Evolutionary conservation across 2,329 filamentous ascomycete genomes (phyloP).

Genomic region (Aaosphaeria arxii): DNA sequence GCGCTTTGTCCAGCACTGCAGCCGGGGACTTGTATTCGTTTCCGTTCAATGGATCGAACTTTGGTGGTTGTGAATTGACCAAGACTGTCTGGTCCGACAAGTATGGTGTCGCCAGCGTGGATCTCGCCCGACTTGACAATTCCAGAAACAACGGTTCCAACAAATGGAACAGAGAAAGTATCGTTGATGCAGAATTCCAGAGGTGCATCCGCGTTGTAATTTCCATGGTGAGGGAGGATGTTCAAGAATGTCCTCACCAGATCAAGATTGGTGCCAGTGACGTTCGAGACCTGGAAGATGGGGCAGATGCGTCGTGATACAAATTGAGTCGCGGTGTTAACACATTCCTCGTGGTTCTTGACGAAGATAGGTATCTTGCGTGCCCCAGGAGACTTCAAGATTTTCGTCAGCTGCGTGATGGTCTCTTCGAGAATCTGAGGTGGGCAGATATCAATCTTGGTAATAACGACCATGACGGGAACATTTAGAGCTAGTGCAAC

Average conservation of each 20-base stretch:
- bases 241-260: conserved; percentile 91
- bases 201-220: conserved; percentile 78
- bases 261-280: conserved; percentile 87
- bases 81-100: conserved; percentile 85
- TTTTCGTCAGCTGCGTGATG: conserved; percentile 84
- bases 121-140: conserved; percentile 82
- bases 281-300: conserved; percentile 97
- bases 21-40: conserved; percentile 82
- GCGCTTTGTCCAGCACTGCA: conserved; percentile 90
- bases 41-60: conserved; percentile 90
- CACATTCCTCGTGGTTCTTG: conserved; percentile 83
- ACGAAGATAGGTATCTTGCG: conserved; percentile 96
- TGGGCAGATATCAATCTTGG: conserved; percentile 97
- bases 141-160: conserved; percentile 92
- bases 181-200: conserved; percentile 97
- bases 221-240: conserved; percentile 89
- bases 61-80: conserved; percentile 86
- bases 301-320: conserved; percentile 94
- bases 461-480: conserved; percentile 95
- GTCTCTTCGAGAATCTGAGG: conserved; percentile 94
- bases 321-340: conserved; percentile 94
- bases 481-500: conserved; percentile 94
- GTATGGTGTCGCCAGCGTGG: conserved; percentile 83
- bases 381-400: conserved; percentile 89
- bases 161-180: conserved; percentile 95